A percentile compares a stretch with the other conserved stretches of the same genome.
These are phyloP conservation scores for Ziziphus jujuba DNA, from an alignment of 306 rosid genomes.

Conservation along the genomic window DNA sequence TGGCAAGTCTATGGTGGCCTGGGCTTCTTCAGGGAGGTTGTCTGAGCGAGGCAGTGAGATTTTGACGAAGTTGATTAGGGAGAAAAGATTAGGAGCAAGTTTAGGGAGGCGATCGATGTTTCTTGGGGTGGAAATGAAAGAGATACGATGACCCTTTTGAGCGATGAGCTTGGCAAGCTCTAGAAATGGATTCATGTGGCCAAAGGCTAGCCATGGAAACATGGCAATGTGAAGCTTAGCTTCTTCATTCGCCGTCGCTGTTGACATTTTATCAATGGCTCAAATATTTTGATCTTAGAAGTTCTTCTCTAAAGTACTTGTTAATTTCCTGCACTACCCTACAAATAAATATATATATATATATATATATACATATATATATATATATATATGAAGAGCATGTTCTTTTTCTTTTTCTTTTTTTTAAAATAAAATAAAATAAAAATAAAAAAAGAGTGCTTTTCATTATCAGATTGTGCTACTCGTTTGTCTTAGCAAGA, in stretches of 20 bases:
- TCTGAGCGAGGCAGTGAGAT: slow-evolving; percentile 37
- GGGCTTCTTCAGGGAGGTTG: slow-evolving; percentile 28
- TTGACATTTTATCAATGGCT: background rate
- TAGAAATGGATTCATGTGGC: slow-evolving; percentile 49
- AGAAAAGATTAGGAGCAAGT: slow-evolving; percentile 33
- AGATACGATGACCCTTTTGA: no score
- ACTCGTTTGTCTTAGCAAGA: no score
- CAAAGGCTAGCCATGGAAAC: slow-evolving; percentile 74
- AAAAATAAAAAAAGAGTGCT: no score
- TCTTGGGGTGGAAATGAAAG: slow-evolving; percentile 50
- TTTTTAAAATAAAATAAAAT: no score
- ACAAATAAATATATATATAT: no score
- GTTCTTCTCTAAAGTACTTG: no score
- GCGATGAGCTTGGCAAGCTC: slow-evolving; percentile 51
- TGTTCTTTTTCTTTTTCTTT: no score
- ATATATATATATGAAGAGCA: no score
- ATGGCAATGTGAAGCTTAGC: slow-evolving; percentile 43
- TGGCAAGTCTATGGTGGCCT: slow-evolving; percentile 21
- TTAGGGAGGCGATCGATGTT: slow-evolving; percentile 55
- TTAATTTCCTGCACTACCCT: no score
- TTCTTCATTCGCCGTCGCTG: background rate
- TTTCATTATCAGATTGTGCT: no score
- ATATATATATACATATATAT: no score
- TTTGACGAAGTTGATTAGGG: slow-evolving; percentile 30
- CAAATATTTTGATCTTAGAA: no score